Base-by-base conservation (phyloP, 352 stramenopile genomes). In the Phytophthora tubulina region DNA sequence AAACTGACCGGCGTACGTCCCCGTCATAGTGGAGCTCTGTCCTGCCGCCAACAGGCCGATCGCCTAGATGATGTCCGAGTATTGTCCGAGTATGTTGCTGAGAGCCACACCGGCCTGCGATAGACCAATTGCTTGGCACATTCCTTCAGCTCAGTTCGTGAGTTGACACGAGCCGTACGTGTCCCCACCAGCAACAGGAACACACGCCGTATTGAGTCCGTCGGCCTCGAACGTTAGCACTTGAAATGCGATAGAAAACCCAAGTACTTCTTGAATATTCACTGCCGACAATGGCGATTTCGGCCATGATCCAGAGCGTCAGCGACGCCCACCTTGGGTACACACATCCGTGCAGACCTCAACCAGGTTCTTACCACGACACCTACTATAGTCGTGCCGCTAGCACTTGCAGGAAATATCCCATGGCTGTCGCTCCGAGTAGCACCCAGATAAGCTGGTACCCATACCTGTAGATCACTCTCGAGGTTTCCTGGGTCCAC, bases 1-100 rank as follows among this genome's bases (percentile, higher is more conserved):
- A 13, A 98, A 98, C 72, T 99, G 97, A 9, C 97, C 97, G 1
- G 97, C 96, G 72, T 98, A 99, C 10, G 96, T 99, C 35, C 96
- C 97, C 3, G 97, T 98, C 89, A 99, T 99, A 31, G 96, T 98
- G 32, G 88, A 95, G 73, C 85, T 96, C 69, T 99, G 97, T 14
- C 97, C 97, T 13, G 97, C 93, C 6, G 97, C 96, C 32, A 99
- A 76, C 30, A 99, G 73, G 0, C 96, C 97, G 15, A 99, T 86
- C 14, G 90, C 95, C 96, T 94, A 99, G 45, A 99, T 88, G 46
- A 88, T 85, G 67, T 96, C 84, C 1, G 90, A 82, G 66, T 93
- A 93, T 9, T 80, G 50, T 7, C 90, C 90, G 4, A 98, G 78
- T 72, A 97, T 93, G 7, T 79, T 86, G 48, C 78, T 84, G 27